Evolutionary conservation across 345 rosid genomes (phyloP).

Genomic region (Trapa incisa): DNA sequence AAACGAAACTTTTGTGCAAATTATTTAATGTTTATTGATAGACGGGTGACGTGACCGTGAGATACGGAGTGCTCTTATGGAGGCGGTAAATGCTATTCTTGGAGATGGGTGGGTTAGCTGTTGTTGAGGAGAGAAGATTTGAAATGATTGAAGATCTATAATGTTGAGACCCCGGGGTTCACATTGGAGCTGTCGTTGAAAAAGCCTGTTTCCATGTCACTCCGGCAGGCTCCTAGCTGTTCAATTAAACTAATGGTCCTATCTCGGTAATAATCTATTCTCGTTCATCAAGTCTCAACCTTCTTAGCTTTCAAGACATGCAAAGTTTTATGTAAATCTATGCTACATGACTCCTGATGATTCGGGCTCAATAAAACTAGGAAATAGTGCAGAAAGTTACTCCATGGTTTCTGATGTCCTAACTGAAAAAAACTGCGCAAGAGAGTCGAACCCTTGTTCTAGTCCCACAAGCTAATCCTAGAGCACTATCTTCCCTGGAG

Average conservation of each 20-base stretch:
- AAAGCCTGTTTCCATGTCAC: conserved; percentile 17
- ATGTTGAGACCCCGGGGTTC: conserved; percentile 54
- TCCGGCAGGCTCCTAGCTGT: conserved; percentile 24
- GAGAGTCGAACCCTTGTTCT: conserved; percentile 66
- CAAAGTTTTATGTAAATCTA: neutral
- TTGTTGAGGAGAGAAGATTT: conserved; percentile 72
- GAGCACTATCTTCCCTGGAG: conserved; percentile 56
- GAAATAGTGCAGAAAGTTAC: conserved; percentile 25
- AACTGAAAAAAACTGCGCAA: conserved; percentile 25
- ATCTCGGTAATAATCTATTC: conserved; percentile 31
- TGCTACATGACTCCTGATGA: conserved; percentile 36
- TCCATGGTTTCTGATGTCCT: neutral
- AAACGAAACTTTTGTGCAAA: no score
- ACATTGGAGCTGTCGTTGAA: conserved; percentile 38
- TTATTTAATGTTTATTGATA: no score
- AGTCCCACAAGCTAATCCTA: conserved; percentile 32
- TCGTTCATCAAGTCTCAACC: neutral
- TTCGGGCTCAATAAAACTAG: conserved; percentile 16
- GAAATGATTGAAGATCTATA: conserved; percentile 71
- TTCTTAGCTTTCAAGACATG: neutral
- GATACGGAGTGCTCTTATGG: conserved; percentile 59
- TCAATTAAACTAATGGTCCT: conserved; percentile 15
- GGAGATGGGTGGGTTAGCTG: conserved; percentile 67
- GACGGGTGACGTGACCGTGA: no score
- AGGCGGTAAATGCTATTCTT: conserved; percentile 66